Percentiles rank a stretch among this genome's conserved stretches.
Evolutionary conservation across 164 flowering plant species (phyloP).

Genomic region (Magnolia sinica): DNA sequence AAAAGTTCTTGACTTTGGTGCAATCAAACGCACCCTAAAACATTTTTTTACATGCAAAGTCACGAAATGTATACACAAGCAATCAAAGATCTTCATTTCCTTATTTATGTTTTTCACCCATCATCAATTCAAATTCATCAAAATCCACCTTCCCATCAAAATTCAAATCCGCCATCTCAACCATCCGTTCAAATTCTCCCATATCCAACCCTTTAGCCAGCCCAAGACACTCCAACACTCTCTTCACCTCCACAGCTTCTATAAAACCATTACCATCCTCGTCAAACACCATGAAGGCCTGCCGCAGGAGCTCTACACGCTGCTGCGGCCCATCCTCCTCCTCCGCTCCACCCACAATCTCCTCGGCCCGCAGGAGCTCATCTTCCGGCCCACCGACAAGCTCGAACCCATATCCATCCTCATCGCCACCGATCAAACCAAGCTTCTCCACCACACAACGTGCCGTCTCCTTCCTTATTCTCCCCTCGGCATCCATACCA

Average conservation of each 20-base stretch:
- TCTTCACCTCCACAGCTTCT: slow-evolving; percentile 48
- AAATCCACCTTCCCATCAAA: slow-evolving; percentile 67
- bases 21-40: too few relatives aligned
- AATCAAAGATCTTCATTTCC: neutral
- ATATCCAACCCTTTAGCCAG: slow-evolving; percentile 46
- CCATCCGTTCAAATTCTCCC: slow-evolving; percentile 48
- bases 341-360: slow-evolving; percentile 19
- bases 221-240: slow-evolving; percentile 55
- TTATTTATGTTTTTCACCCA: slow-evolving; percentile 25
- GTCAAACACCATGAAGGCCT: slow-evolving; percentile 61
- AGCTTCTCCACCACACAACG: slow-evolving; percentile 24
- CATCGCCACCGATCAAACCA: slow-evolving; percentile 12
- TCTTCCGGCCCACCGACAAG: slow-evolving; percentile 14
- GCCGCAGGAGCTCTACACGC: slow-evolving; percentile 27
- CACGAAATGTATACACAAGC: neutral
- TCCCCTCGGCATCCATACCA: slow-evolving; percentile 26
- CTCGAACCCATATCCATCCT: slow-evolving; percentile 14
- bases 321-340: slow-evolving; percentile 6
- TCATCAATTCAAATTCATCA: slow-evolving; percentile 50
- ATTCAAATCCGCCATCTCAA: slow-evolving; percentile 48
- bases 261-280: slow-evolving; percentile 61
- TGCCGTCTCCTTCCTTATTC: slow-evolving; percentile 27
- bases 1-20: too few relatives aligned
- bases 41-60: neutral
- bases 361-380: slow-evolving; percentile 18